These are phyloP conservation scores for Fraxinus sp. DNA, from an alignment of 305 asterid genomes.

Conservation along the genomic window DNA sequence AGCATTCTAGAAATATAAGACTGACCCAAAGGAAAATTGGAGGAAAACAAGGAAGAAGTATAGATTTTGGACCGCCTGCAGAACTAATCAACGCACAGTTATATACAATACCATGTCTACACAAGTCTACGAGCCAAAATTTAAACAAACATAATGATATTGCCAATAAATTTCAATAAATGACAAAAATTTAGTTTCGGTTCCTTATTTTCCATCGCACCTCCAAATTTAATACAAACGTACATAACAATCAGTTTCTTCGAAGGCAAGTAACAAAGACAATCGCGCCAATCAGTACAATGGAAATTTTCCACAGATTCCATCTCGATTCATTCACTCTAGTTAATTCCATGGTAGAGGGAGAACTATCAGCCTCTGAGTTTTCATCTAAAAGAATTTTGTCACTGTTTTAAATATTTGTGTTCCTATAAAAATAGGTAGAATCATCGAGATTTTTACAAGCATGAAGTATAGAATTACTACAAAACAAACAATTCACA, in stretches of 20 bases:
- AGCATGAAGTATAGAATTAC: slow-evolving; percentile 26
- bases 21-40: not conserved
- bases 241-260: not conserved
- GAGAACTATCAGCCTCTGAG: not conserved
- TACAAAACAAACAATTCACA: slow-evolving; percentile 23
- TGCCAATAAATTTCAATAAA: not conserved
- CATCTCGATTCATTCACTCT: not conserved
- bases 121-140: not conserved
- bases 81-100: not conserved
- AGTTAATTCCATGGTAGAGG: not conserved
- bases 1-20: not conserved
- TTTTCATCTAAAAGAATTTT: slow-evolving; percentile 16
- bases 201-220: not conserved
- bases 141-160: not conserved
- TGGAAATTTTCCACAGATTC: not conserved
- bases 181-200: not conserved
- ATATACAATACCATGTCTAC: not conserved
- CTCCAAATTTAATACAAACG: not conserved
- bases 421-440: slow-evolving; percentile 36
- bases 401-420: slow-evolving; percentile 7
- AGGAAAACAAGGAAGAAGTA: not conserved
- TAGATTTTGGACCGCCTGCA: not conserved
- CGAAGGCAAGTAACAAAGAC: not conserved
- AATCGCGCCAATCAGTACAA: not conserved
- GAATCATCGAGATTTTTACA: slow-evolving; percentile 37